Evolutionary conservation across 164 flowering plant species (phyloP).

Genomic region (Nelumbo lutea): DNA sequence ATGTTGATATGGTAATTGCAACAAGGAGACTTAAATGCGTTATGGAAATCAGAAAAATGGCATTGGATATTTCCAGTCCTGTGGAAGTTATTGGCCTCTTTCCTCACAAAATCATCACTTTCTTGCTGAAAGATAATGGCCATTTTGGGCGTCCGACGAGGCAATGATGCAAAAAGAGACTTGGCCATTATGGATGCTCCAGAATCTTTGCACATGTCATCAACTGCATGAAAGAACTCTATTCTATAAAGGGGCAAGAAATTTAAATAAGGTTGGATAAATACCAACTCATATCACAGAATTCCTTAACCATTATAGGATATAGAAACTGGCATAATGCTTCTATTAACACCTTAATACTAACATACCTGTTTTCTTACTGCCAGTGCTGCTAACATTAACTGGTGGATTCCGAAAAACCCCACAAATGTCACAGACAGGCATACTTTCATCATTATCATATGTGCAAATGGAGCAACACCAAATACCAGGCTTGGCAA

Average conservation of each 20-base stretch:
- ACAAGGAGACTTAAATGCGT: slow-evolving; percentile 31
- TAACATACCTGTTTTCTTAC: slow-evolving; percentile 43
- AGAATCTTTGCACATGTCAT: slow-evolving; percentile 51
- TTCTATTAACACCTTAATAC: neutral
- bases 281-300: slow-evolving; percentile 5
- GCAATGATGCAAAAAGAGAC: slow-evolving; percentile 78
- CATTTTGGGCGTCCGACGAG: slow-evolving; percentile 37
- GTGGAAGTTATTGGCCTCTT: slow-evolving; percentile 29
- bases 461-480: slow-evolving; percentile 84
- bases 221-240: slow-evolving; percentile 86
- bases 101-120: slow-evolving; percentile 34
- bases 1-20: slow-evolving; percentile 31
- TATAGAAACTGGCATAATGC: slow-evolving; percentile 2
- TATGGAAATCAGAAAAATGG: slow-evolving; percentile 38
- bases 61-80: slow-evolving; percentile 42
- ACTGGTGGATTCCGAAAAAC: slow-evolving; percentile 58
- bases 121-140: slow-evolving; percentile 37
- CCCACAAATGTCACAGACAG: slow-evolving; percentile 89
- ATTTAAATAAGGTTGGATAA: slow-evolving; percentile 14
- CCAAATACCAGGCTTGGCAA: slow-evolving; percentile 47
- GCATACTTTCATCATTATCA: slow-evolving; percentile 67
- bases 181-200: slow-evolving; percentile 86
- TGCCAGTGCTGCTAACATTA: slow-evolving; percentile 18
- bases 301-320: too few species aligned
- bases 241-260: slow-evolving; percentile 41